These are phyloP conservation scores for Stentor roeselii DNA, from an alignment of 73 alveolate species.

Conservation along the genomic window DNA sequence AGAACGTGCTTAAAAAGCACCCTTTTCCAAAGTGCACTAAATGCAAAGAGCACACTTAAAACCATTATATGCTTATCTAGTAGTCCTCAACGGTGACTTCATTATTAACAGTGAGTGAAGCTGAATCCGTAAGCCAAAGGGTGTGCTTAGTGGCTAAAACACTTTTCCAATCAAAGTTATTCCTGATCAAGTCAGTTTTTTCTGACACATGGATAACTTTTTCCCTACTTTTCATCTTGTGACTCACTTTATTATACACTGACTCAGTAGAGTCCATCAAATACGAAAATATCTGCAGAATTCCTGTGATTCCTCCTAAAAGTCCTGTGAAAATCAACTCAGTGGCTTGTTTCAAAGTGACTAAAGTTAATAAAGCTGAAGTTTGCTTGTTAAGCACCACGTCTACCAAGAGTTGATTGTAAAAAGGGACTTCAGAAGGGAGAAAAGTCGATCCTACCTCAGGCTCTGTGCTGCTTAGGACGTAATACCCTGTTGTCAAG, in stretches of 20 bases:
- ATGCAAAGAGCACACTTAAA: no score
- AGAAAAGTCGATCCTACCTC: neutral
- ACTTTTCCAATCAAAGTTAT: neutral
- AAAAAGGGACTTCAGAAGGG: slow-evolving; percentile 1
- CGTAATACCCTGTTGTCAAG: neutral
- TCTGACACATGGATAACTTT: no score
- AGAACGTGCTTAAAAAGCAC: no score
- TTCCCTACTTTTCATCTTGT: neutral
- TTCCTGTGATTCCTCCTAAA: neutral
- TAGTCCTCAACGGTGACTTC: no score
- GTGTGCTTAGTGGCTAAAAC: neutral
- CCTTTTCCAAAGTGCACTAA: no score
- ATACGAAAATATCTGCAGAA: neutral
- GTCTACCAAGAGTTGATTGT: neutral
- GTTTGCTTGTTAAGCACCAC: neutral
- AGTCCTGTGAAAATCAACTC: neutral
- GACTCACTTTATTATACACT: no score
- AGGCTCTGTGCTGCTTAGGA: neutral
- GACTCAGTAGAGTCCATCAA: neutral
- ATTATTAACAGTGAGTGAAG: no score
- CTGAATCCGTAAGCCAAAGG: neutral
- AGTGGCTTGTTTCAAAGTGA: neutral
- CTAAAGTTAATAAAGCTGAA: neutral
- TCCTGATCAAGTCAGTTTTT: neutral
- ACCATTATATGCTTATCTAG: no score